Percentiles rank a stretch among this genome's conserved stretches.
These are phyloP conservation scores for Marasmius tenuissimus DNA, from an alignment of 1,284 basidiomycete species.

Conservation along the genomic window DNA sequence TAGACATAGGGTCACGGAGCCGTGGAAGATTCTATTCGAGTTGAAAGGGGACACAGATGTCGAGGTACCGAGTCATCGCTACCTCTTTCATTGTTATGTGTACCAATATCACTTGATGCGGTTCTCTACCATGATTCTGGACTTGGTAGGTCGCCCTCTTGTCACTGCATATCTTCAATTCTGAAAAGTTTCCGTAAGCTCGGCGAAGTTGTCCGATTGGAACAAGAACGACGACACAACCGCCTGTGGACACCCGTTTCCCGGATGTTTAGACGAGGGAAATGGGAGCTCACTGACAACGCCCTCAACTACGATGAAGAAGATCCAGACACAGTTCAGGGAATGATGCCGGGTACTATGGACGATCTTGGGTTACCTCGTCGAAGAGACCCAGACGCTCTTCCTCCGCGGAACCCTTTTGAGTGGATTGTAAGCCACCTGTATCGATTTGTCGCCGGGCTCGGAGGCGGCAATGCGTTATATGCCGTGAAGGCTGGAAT, in stretches of 20 bases:
- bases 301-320: constrained; percentile 50
- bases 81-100: constrained; percentile 68
- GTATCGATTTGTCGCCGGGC: constrained; percentile 37
- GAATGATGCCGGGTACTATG: constrained; percentile 41
- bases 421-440: constrained; percentile 50
- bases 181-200: constrained; percentile 34
- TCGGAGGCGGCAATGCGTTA: constrained; percentile 60
- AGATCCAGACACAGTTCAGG: constrained; percentile 64
- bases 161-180: no score
- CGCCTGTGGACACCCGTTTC: constrained; percentile 71
- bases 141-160: constrained; percentile 36
- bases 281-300: constrained; percentile 47
- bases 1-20: constrained; percentile 67
- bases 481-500: constrained; percentile 82
- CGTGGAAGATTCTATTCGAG: constrained; percentile 69
- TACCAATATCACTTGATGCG: constrained; percentile 74
- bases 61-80: constrained; percentile 56
- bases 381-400: constrained; percentile 71
- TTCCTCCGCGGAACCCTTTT: constrained; percentile 62
- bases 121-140: constrained; percentile 45
- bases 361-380: constrained; percentile 55
- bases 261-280: constrained; percentile 42
- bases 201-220: constrained; percentile 54
- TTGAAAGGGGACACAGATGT: constrained; percentile 28
- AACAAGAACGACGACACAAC: constrained; percentile 48